Evolutionary conservation across 2,329 filamentous ascomycete genomes (phyloP).

Genomic region (Monosporascus sp.): DNA sequence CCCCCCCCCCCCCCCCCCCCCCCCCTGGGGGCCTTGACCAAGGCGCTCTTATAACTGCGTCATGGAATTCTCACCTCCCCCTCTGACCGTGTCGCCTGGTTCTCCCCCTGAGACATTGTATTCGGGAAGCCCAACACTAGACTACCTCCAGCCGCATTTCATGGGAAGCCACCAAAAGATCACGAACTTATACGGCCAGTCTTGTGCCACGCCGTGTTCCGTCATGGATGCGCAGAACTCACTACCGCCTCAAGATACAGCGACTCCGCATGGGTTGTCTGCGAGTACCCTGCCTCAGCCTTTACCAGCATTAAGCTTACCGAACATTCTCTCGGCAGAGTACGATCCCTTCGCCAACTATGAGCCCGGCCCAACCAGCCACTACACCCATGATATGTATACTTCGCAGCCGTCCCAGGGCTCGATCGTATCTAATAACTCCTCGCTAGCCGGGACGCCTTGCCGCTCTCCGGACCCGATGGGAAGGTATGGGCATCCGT

Average conservation of each 20-base stretch:
- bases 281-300: conserved; percentile 34
- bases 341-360: conserved; percentile 48
- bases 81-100: conserved; percentile 38
- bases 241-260: conserved; percentile 33
- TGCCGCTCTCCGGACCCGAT: conserved; percentile 26
- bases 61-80: conserved; percentile 47
- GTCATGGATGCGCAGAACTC: conserved; percentile 31
- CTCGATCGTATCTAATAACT: conserved; percentile 18
- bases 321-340: conserved; percentile 42
- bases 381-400: conserved; percentile 45
- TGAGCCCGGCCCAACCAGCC: conserved; percentile 31
- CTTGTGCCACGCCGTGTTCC: conserved; percentile 31
- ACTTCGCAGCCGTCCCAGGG: conserved; percentile 31
- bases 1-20: too few species aligned
- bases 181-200: conserved; percentile 35
- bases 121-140: conserved; percentile 34
- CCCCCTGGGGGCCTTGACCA: background rate
- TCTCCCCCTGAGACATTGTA: conserved; percentile 40
- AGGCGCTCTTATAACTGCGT: conserved; percentile 11
- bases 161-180: conserved; percentile 38
- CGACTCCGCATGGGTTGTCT: conserved; percentile 40
- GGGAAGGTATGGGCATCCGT: conserved; percentile 26
- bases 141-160: conserved; percentile 41
- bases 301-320: conserved; percentile 33
- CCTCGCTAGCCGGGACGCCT: conserved; percentile 22